Conservation (phyloP, 1,284 basidiomycete genomes). For the Apiotrichum gamsii region DNA sequence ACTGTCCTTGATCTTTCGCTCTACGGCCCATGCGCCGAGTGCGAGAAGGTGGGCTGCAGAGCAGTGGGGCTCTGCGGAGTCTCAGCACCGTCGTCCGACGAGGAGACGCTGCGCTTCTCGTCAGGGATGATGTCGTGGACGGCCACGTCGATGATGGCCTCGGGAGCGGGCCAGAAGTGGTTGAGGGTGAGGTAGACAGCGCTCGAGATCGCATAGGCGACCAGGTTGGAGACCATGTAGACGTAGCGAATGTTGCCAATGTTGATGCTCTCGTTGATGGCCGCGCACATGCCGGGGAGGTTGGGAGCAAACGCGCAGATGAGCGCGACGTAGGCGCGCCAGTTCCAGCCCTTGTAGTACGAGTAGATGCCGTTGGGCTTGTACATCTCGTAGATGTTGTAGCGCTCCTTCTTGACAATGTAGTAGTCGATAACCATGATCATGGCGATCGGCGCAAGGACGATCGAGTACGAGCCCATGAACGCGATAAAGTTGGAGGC, state of each 20-base stretch:
- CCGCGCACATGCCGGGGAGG: slow-evolving; percentile 54
- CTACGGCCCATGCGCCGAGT: too few relatives aligned
- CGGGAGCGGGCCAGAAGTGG: slow-evolving; percentile 56
- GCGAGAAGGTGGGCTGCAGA: too few relatives aligned
- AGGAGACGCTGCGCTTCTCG: too few relatives aligned
- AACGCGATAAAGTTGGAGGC: slow-evolving; percentile 31
- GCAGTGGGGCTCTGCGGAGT: too few relatives aligned
- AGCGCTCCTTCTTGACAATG: slow-evolving; percentile 25
- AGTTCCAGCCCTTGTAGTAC: slow-evolving; percentile 59
- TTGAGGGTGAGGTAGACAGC: slow-evolving; percentile 60
- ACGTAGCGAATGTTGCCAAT: slow-evolving; percentile 55
- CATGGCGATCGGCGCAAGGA: slow-evolving; percentile 37
- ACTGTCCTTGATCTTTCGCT: too few relatives aligned
- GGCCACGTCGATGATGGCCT: slow-evolving; percentile 55
- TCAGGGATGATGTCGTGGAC: slow-evolving; percentile 46
- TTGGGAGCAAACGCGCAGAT: slow-evolving; percentile 70
- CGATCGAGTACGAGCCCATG: slow-evolving; percentile 42
- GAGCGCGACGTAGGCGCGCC: slow-evolving; percentile 51
- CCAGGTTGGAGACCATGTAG: slow-evolving; percentile 46
- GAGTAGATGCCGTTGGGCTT: slow-evolving; percentile 33
- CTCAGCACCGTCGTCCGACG: too few relatives aligned
- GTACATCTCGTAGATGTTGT: slow-evolving; percentile 39
- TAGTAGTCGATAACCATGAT: slow-evolving; percentile 38
- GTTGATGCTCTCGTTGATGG: slow-evolving; percentile 49
- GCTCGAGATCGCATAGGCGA: slow-evolving; percentile 50